phyloP scores from a whole-genome alignment of 805 yeast species.

The Yarrowia divulgata region DNA sequence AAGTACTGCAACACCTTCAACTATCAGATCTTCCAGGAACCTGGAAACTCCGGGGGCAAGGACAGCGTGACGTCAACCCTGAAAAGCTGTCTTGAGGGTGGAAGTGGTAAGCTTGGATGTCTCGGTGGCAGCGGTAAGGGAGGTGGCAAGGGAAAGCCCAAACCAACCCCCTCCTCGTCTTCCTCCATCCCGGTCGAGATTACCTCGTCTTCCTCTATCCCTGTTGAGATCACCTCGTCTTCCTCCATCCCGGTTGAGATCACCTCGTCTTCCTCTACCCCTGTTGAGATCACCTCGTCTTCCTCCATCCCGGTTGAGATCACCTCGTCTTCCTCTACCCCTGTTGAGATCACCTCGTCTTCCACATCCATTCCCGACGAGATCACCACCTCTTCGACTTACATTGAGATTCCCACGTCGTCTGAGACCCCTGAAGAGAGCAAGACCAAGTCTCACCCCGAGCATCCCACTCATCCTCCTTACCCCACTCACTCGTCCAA shows the following conservation, averaged over 20 bases:
- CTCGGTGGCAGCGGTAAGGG: neutral
- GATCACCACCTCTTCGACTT: too few relatives aligned
- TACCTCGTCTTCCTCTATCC: neutral
- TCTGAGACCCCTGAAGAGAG: too few relatives aligned
- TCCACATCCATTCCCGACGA: neutral
- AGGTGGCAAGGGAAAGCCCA: neutral
- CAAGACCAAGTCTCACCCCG: too few relatives aligned
- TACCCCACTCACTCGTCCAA: too few relatives aligned
- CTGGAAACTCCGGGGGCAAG: neutral
- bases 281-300: neutral
- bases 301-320: too few relatives aligned
- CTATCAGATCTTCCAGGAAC: neutral
- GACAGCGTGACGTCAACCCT: neutral
- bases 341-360: neutral
- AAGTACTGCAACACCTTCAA: conserved; percentile 13
- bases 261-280: neutral
- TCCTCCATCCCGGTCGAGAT: neutral
- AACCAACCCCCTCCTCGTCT: neutral
- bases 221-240: neutral
- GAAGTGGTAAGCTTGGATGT: neutral
- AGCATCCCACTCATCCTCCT: too few relatives aligned
- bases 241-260: neutral
- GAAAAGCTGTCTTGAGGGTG: conserved; percentile 7
- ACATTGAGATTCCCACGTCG: too few relatives aligned
- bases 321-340: neutral